Evolutionary conservation across 179 eudicot genomes (phyloP), one percentile per base, ranked within the genome.

Genomic region (Camellia oleifera): DNA sequence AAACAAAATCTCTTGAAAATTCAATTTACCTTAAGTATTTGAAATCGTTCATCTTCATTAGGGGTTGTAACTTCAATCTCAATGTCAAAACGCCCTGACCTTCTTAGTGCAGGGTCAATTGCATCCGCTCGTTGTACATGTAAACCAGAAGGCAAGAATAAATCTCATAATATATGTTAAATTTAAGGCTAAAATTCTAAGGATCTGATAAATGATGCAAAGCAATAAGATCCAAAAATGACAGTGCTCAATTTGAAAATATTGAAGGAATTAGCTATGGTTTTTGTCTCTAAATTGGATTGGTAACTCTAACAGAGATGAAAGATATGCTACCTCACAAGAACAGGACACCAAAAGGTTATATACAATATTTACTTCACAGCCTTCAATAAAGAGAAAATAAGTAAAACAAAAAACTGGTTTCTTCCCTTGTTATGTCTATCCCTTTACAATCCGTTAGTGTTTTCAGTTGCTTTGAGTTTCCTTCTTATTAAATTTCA

Each of bases 21-120:
- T 65, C 50, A 26, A 57, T 26, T 82, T 71, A 94, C 99, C 91
- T 80, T 85, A 52, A 96, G 85, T 81, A 96, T 94, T 75, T 90
- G 88, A 74, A 92, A 81, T 69, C 99, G 97, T 76, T 96, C 98
- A 73, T 80, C 85, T 80, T 90, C 97, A 82, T 73, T 91, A 40
- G 99, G 99, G 23, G 97, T 91, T 77, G 96, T 87, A 75, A 96
- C 99, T 90, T 96, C 99, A 77, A 92, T 66, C 83, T 96, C 99
- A 75, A 89, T 82, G 87, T 96, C 99, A 88, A 96, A 92, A 80
- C 99, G 98, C 68, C 99, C 99, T 42, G 92, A 84, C 84, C 99
- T 91, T 88, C 99, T 90, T 63, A 96, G 84, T 61, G 96, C 97
- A 81, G 99, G 99, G 80, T 96, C 99, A 88, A 96, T 88, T 77